Base-by-base conservation (phyloP, 1,284 basidiomycete species). In the Psilocybe mexicana region DNA sequence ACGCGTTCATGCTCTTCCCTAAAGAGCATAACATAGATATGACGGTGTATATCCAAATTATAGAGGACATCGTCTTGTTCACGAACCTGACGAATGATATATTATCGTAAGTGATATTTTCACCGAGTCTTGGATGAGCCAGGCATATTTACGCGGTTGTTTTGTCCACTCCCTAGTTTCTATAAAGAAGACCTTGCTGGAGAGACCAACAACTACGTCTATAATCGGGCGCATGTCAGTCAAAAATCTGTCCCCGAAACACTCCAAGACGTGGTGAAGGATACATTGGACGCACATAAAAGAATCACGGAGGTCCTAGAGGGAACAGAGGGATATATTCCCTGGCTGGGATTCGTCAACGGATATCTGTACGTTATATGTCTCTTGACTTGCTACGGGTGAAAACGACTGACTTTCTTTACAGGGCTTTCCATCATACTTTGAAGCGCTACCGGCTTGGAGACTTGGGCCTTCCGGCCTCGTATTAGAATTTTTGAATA, bases 161-260 rank as follows among this genome's bases (percentile, higher is more conserved):
- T 23, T 28, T 45, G 6, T 45, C 43, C 11, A 57, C 50, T 57
- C 33, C 3, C 2, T 26, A 57, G 55, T n/a, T 57, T 45, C 11
- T 48, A 57, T 43, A 57, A 57, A 14, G 55, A 57, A 38, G 24
- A 28, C 2, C 23, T 57, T 7, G 43, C 43, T 3, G 50, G 43
- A 24, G 55, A 57, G 14, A 47, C 35, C 10, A 57, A 52, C 43
- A 57, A 57, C 28, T 57, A 57, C 23, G 28, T 57, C 25, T 43
- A 57, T 28, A 42, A 46, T 43, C 25, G 43, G 1, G 50, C 50
- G 6, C 14, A 48, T 18, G 46, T 48, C 28, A 35, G 28, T n/a
- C 23, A 46, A 12, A 26, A 28, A 14, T 36, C 35, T 6, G 12
- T 36, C 6, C 35, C 35, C 7, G 35, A 36, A 12, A 36, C 35